Evolutionary conservation across 139 green algal genomes (phyloP).

Genomic region (Gonium pectorale): DNA sequence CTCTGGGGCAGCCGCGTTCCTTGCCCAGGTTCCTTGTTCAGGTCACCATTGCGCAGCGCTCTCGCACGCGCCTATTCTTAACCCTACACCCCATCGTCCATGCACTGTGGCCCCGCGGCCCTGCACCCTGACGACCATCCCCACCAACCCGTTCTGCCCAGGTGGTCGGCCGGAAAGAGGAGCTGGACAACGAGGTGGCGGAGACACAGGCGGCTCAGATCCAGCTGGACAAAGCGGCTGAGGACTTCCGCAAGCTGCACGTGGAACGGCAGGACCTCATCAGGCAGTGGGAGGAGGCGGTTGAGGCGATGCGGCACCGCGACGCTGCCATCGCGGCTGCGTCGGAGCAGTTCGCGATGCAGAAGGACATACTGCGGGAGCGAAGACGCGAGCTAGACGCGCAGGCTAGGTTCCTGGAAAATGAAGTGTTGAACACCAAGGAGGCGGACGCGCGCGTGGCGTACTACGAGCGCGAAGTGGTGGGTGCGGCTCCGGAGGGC

Average conservation of each 20-base stretch:
- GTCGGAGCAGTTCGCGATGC: slow-evolving; percentile 65
- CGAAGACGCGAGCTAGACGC: slow-evolving; percentile 71
- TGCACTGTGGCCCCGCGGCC: no score
- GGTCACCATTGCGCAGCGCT: no score
- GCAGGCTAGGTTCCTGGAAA: slow-evolving; percentile 77
- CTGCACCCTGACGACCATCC: no score
- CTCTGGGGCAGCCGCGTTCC: no score
- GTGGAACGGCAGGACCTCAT: slow-evolving; percentile 87
- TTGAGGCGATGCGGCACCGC: slow-evolving; percentile 76
- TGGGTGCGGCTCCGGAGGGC: slow-evolving; percentile 23
- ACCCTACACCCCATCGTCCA: no score
- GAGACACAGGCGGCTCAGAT: slow-evolving; percentile 89
- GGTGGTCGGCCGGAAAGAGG: slow-evolving; percentile 61
- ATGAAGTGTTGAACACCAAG: slow-evolving; percentile 79
- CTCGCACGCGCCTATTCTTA: no score
- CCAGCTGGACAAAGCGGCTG: slow-evolving; percentile 88
- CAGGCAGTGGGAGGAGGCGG: slow-evolving; percentile 88
- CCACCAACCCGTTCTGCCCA: no score
- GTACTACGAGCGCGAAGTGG: slow-evolving; percentile 75
- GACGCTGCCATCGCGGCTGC: slow-evolving; percentile 76
- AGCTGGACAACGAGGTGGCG: slow-evolving; percentile 86
- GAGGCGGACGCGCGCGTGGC: slow-evolving; percentile 80
- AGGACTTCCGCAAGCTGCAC: slow-evolving; percentile 89
- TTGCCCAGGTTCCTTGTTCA: no score
- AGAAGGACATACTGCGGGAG: slow-evolving; percentile 66